Base-by-base conservation (phyloP, 208 protist genomes). In the Novymonas esmeraldas region DNA sequence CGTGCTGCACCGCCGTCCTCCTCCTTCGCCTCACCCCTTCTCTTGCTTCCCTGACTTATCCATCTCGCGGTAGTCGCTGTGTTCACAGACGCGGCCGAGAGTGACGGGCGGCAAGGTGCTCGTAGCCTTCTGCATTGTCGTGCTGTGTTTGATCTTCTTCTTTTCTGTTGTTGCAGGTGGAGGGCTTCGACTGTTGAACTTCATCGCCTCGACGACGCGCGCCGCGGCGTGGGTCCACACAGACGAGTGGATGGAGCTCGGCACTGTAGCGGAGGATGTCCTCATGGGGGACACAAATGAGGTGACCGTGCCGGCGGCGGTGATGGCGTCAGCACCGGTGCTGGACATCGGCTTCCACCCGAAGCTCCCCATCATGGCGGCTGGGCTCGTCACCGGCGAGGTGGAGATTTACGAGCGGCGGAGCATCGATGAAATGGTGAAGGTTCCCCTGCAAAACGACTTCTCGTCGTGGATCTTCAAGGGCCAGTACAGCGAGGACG, bases 311-410 rank as follows among this genome's bases (percentile, higher is more conserved):
- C 91, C 91, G 31, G 85, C 82, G 20, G 81, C 86, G 3, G 62
- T 94, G 52, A 62, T 88, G 14, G 63, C 82, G 6, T 81, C 85
- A 0, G 88, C 78, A 1, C 41, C 82, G 6, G 88, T 94, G 55
- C 60, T 94, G 16, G 87, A 94, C 56, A 73, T 96, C 1, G 73
- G 78, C 56, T 94, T 96, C 63, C 91, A 96, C 59, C 91, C 91
- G 0, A 48, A 24, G 6, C 76, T 92, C 24, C 84, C 87, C 6
- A 78, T 96, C 29, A 69, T 96, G 41, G 88, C 88, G 22, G 78
- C 73, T 1, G 91, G 91, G 16, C 81, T 96, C 14, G 77, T 96
- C 34, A 90, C 83, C 11, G 91, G 91, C 14, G 88, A 92, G 56
- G 70, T 96, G 22, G 88, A 94, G 65, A 78, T 96, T 3, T 89